Base-by-base conservation (phyloP, 2,329 filamentous ascomycete genomes). In the Pestalotiopsis sp. region DNA sequence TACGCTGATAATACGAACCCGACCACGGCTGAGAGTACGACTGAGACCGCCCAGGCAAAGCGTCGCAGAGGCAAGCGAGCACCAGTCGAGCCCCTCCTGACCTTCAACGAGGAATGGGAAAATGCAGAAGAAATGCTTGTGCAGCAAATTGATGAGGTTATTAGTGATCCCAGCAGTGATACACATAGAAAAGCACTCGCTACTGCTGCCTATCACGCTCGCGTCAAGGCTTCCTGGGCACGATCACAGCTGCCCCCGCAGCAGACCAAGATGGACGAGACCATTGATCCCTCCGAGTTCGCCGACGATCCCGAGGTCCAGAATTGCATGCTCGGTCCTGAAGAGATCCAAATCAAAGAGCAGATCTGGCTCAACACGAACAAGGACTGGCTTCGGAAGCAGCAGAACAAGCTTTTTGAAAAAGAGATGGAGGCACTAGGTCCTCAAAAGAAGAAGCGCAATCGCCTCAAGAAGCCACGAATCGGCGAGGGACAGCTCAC, bases 311-410 rank as follows among this genome's bases (percentile, higher is more conserved):
- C 91, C 0, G 96, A 99, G 79, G 94, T 99, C 4, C 83, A 87
- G 69, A 92, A 92, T 74, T 97, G 95, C 76, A 81, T 94, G 45
- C 85, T 98, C 4, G 88, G 87, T 0, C 87, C 91, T 1, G 88
- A 89, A 3, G 95, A 98, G 81, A 89, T 91, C 2, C 88, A 88
- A 41, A 89, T 94, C 76, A 98, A 98, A 79, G 95, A 98, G 79
- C 90, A 90, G 69, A 93, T 98, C 66, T 99, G 96, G 96, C 90
- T 97, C 58, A 95, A 95, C 69, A 91, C 95, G 77, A 98, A 99
- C 80, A 94, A 96, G 78, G 94, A 97, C 73, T 99, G 95, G 88
- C 85, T 99, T 52, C 92, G 95, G 9, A 88, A 90, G 63, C 92
- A 97, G 77, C 94, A 98, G 76, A 90, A 93, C 70, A 97, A 96